Evolutionary conservation across 2,329 filamentous ascomycete genomes (phyloP).

Genomic region (Talaromyces verruculosus): DNA sequence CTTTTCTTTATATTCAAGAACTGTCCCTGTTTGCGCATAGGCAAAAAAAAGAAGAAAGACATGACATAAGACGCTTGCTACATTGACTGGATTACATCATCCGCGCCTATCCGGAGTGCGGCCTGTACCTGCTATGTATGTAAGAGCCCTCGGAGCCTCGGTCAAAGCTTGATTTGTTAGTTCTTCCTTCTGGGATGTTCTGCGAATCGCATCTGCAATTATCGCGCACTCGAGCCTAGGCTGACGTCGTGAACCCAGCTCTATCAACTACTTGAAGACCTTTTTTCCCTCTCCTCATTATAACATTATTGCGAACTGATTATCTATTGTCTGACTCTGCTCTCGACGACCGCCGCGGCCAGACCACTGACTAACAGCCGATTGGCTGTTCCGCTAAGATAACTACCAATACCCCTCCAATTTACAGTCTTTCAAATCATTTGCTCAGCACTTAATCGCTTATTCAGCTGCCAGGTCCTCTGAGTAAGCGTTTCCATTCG

Average conservation of each 20-base stretch:
- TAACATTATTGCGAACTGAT: neutral
- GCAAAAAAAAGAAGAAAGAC: no score
- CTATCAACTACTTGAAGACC: neutral
- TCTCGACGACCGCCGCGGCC: neutral
- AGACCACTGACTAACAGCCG: neutral
- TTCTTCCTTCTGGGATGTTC: neutral
- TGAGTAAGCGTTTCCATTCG: neutral
- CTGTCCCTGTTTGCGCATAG: no score
- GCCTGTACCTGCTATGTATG: no score
- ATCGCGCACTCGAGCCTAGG: neutral
- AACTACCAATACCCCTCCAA: neutral
- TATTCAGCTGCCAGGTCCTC: neutral
- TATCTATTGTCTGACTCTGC: neutral
- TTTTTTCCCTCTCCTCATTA: neutral
- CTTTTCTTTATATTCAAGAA: neutral
- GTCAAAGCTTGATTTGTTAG: conserved; percentile 3
- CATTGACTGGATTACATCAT: conserved; percentile 1
- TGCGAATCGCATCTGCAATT: neutral
- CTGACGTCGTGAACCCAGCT: neutral
- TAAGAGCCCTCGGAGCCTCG: neutral
- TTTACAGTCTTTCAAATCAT: neutral
- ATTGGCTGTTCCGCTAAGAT: neutral
- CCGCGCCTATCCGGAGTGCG: neutral
- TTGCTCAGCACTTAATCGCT: neutral
- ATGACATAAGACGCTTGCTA: no score